Conservation (phyloP, 1,284 basidiomycete genomes). For the Salmacisia buchloeana region DNA sequence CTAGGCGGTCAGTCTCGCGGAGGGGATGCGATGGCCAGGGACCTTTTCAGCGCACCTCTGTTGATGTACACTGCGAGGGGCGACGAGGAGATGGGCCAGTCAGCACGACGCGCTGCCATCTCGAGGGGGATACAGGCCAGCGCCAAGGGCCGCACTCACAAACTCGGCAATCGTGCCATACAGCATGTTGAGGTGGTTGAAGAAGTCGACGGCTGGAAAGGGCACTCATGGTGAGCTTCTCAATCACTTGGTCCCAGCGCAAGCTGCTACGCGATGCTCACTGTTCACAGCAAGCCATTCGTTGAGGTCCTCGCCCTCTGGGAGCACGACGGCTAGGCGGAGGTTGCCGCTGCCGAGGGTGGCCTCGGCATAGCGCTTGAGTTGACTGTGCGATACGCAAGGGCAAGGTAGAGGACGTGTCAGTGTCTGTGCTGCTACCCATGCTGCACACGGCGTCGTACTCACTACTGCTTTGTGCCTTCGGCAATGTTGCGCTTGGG, state of each 20-base stretch:
- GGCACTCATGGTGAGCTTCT: neutral
- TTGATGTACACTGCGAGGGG: slow-evolving; percentile 27
- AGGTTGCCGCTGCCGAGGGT: slow-evolving; percentile 65
- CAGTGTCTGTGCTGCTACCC: neutral
- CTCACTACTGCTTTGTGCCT: slow-evolving; percentile 80
- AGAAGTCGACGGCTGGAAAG: slow-evolving; percentile 45
- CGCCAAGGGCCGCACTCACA: neutral
- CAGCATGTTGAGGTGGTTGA: slow-evolving; percentile 51
- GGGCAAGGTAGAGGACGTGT: slow-evolving; percentile 11
- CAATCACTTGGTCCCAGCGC: too few relatives aligned
- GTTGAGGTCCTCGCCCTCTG: slow-evolving; percentile 47
- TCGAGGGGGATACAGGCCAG: too few relatives aligned
- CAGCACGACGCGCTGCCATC: neutral
- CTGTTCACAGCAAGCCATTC: slow-evolving; percentile 50
- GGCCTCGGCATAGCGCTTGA: slow-evolving; percentile 93
- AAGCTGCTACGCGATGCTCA: slow-evolving; percentile 13
- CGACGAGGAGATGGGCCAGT: neutral
- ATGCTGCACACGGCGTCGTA: slow-evolving; percentile 2
- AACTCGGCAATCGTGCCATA: slow-evolving; percentile 50
- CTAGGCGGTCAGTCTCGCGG: neutral
- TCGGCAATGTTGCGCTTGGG: slow-evolving; percentile 90
- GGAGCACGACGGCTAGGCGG: slow-evolving; percentile 42
- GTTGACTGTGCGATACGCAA: slow-evolving; percentile 56
- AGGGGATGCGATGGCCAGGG: neutral
- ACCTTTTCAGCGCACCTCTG: slow-evolving; percentile 21